Evolutionary conservation across 768 basidiomycete species (phyloP).

Genomic region (Chalciporus piperatus): DNA sequence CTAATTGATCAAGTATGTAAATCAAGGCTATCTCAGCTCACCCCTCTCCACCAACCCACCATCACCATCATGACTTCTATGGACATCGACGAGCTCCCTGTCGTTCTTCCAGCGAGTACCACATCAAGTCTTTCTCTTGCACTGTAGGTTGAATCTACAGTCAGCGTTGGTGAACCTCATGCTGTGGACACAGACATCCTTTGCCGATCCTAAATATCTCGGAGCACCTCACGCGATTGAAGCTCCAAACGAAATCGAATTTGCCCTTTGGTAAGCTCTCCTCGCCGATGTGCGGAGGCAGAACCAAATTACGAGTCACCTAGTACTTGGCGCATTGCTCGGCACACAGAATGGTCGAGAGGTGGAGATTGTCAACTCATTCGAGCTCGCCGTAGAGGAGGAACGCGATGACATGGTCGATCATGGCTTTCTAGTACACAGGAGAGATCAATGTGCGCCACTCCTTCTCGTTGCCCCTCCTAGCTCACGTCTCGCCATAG

Average conservation of each 20-base stretch:
- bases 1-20: not conserved
- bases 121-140: slow-evolving; percentile 73
- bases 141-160: slow-evolving; percentile 46
- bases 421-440: slow-evolving; percentile 74
- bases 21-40: not conserved
- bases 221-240: slow-evolving; percentile 86
- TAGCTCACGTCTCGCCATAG: slow-evolving; percentile 40
- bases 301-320: not conserved
- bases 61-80: slow-evolving; percentile 49
- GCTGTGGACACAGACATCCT: slow-evolving; percentile 66
- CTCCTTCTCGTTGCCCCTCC: not conserved
- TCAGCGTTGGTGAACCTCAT: slow-evolving; percentile 9
- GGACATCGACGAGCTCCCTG: slow-evolving; percentile 76
- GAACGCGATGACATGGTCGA: slow-evolving; percentile 63
- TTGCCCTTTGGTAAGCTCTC: slow-evolving; percentile 60
- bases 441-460: slow-evolving; percentile 82
- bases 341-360: slow-evolving; percentile 94
- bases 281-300: not conserved
- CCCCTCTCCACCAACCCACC: slow-evolving; percentile 1
- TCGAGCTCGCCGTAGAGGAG: slow-evolving; percentile 73
- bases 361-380: slow-evolving; percentile 96
- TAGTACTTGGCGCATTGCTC: slow-evolving; percentile 90
- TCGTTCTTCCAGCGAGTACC: slow-evolving; percentile 69
- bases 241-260: slow-evolving; percentile 62
- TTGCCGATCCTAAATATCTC: slow-evolving; percentile 96